Evolutionary conservation across 495 filamentous ascomycete species (phyloP).

Genomic region (Poronia punctata): DNA sequence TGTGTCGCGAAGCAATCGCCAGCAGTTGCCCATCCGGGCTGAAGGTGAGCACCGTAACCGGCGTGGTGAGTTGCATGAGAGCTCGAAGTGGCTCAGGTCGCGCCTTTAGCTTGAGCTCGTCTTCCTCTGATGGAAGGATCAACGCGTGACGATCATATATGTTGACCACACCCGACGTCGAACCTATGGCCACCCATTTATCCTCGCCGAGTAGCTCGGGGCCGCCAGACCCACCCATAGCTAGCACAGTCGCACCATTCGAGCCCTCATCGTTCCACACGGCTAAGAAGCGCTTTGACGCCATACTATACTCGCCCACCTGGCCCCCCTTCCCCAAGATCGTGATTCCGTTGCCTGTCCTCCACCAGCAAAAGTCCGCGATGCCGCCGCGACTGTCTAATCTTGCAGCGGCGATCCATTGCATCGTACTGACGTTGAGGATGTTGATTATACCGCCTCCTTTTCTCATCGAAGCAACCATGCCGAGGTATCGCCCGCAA

Average conservation of each 20-base stretch:
- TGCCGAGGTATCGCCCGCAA: conserved; percentile 73
- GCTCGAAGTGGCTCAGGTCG: conserved; percentile 61
- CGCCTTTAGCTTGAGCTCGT: conserved; percentile 47
- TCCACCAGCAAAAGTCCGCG: conserved; percentile 88
- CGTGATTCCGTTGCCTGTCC: conserved; percentile 64
- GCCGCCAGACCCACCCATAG: conserved; percentile 57
- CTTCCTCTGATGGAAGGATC: conserved; percentile 42
- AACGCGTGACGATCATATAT: conserved; percentile 73
- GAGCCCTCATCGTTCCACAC: conserved; percentile 89
- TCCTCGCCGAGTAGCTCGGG: conserved; percentile 66
- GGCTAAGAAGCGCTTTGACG: conserved; percentile 56
- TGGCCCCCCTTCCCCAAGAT: conserved; percentile 81
- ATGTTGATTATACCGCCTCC: conserved; percentile 85
- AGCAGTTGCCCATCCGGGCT: conserved; percentile 84
- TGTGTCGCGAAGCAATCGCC: conserved; percentile 73
- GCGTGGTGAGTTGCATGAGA: conserved; percentile 81
- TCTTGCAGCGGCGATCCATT: conserved; percentile 81
- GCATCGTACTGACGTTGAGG: conserved; percentile 68
- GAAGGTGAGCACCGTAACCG: conserved; percentile 69
- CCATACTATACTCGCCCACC: conserved; percentile 82
- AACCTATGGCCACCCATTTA: conserved; percentile 82
- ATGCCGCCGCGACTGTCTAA: conserved; percentile 77
- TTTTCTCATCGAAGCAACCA: conserved; percentile 70
- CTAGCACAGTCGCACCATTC: conserved; percentile 74
- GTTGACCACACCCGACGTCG: conserved; percentile 78